Conservation (phyloP, 768 basidiomycete species). For the Mycena pura region DNA sequence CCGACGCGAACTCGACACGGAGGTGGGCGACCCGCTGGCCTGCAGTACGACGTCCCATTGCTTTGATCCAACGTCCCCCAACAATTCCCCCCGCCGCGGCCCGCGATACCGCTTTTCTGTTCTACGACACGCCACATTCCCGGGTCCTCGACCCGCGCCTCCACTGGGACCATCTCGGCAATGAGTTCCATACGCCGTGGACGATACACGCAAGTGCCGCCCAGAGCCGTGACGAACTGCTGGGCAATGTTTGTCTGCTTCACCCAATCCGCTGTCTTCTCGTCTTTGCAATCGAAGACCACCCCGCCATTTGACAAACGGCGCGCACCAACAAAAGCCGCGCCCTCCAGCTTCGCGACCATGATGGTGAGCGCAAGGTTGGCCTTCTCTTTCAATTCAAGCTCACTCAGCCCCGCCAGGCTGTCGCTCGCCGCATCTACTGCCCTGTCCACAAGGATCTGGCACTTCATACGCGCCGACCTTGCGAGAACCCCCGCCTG, state of each 20-base stretch:
- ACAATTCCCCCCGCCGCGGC: not conserved
- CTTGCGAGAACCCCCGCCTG: not conserved
- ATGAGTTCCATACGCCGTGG: not conserved
- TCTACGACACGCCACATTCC: not conserved
- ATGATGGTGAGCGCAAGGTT: not conserved
- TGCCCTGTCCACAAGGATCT: conserved; percentile 1
- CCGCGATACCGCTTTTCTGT: not conserved
- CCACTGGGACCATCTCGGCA: not conserved
- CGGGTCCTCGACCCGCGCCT: conserved; percentile 31
- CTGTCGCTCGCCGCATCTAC: not conserved
- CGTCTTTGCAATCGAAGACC: not conserved
- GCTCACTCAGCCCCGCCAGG: not conserved
- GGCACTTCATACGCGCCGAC: not conserved
- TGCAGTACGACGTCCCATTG: not conserved
- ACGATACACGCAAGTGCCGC: not conserved
- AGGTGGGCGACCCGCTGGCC: conserved; percentile 18
- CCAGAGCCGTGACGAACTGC: not conserved
- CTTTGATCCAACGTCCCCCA: not conserved
- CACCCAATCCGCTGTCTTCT: not conserved
- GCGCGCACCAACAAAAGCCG: not conserved
- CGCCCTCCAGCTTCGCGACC: not conserved
- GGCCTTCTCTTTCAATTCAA: not conserved
- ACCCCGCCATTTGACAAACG: not conserved
- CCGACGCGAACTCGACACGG: conserved; percentile 5
- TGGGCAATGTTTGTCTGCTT: not conserved